Evolutionary conservation across 192 early-diverging fungal species (phyloP).

Genomic region (Diversispora eburnea): DNA sequence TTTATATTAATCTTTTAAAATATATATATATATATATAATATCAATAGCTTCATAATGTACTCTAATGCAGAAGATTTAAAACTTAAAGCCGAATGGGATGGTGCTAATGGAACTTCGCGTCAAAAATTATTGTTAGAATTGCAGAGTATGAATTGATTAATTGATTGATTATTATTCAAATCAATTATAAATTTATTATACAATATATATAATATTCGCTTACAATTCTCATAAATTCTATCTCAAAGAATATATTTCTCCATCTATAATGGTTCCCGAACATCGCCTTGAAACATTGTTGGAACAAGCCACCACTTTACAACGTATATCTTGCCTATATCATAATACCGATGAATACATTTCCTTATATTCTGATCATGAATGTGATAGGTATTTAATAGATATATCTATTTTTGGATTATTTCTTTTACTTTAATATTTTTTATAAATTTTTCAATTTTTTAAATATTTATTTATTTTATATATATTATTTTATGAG

Average conservation of each 20-base stretch:
- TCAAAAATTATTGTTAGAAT: slow-evolving; percentile 49
- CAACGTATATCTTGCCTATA: slow-evolving; percentile 81
- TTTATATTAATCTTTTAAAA: neutral
- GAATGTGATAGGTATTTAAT: slow-evolving; percentile 59
- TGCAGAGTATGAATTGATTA: slow-evolving; percentile 59
- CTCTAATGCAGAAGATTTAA: slow-evolving; percentile 61
- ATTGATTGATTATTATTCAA: neutral
- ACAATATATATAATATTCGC: too few species aligned
- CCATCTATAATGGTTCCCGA: slow-evolving; percentile 85
- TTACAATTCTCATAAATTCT: neutral
- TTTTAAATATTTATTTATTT: slow-evolving; percentile 26
- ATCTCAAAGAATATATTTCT: slow-evolving; percentile 57
- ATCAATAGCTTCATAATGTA: slow-evolving; percentile 67
- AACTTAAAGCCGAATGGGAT: slow-evolving; percentile 71
- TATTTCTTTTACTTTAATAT: neutral
- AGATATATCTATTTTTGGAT: neutral
- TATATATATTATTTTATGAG: neutral
- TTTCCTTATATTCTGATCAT: slow-evolving; percentile 71
- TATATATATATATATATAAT: neutral
- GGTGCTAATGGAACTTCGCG: slow-evolving; percentile 72
- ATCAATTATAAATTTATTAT: neutral
- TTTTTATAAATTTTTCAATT: neutral
- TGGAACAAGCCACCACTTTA: slow-evolving; percentile 72
- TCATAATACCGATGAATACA: slow-evolving; percentile 61
- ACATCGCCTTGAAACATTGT: slow-evolving; percentile 74